phyloP scores from a whole-genome alignment of 495 filamentous ascomycete genomes.

The Penicillium salamii region DNA sequence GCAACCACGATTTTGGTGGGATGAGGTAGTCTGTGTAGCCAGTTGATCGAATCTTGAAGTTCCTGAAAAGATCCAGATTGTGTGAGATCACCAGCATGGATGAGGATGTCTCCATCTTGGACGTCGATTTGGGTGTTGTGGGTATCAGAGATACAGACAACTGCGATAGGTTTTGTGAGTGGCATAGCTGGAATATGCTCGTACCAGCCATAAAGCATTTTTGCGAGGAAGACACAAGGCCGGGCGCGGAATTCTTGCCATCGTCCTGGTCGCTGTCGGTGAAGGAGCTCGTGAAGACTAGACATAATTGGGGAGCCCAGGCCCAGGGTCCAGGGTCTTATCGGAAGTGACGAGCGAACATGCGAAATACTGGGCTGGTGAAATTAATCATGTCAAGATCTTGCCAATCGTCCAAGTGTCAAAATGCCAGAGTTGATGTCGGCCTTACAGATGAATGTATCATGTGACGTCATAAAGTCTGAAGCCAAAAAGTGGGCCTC shows the following conservation, averaged over 20 bases:
- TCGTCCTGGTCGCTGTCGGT: slow-evolving; percentile 14
- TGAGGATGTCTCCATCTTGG: slow-evolving; percentile 66
- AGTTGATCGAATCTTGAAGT: slow-evolving; percentile 61
- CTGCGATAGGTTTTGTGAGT: slow-evolving; percentile 11
- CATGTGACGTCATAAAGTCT: too few species aligned
- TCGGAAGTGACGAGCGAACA: too few species aligned
- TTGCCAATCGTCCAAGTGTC: too few species aligned
- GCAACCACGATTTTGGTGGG: slow-evolving; percentile 64
- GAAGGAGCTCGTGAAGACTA: slow-evolving; percentile 13
- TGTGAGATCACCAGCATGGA: slow-evolving; percentile 75
- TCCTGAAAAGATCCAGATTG: slow-evolving; percentile 57
- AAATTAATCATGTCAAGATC: too few species aligned
- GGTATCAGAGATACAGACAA: slow-evolving; percentile 69
- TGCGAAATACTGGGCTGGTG: too few species aligned
- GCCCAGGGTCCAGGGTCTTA: too few species aligned
- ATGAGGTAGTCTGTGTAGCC: slow-evolving; percentile 60
- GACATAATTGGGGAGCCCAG: too few species aligned
- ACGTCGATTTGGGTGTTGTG: slow-evolving; percentile 60
- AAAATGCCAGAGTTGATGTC: too few species aligned
- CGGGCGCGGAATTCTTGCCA: slow-evolving; percentile 16
- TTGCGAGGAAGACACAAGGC: slow-evolving; percentile 20
- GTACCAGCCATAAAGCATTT: slow-evolving; percentile 15
- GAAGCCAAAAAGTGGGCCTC: too few species aligned
- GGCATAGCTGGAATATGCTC: slow-evolving; percentile 11
- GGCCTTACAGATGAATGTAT: too few species aligned